Conservation (phyloP, 495 filamentous ascomycete genomes). For the Aspergillus panamensis region DNA sequence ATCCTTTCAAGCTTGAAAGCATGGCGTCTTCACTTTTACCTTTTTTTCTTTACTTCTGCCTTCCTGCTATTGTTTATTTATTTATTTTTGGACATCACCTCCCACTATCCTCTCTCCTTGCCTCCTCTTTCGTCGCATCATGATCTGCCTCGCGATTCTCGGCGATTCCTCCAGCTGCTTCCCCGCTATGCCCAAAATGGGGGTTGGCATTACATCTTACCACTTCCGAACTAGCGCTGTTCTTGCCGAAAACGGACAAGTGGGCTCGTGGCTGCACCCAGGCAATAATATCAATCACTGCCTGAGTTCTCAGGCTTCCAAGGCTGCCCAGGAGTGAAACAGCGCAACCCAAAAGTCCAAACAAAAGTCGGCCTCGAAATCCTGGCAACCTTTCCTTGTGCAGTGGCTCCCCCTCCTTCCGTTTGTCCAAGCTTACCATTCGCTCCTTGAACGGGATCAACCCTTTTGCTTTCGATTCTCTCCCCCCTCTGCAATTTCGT, state of each 20-base stretch:
- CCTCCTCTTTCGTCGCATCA: conserved; percentile 3
- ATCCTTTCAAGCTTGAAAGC: neutral
- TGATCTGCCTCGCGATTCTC: conserved; percentile 21
- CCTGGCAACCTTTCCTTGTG: neutral
- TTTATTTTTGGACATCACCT: neutral
- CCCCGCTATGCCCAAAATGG: conserved; percentile 22
- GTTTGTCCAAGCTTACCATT: conserved; percentile 15
- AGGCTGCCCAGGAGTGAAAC: neutral
- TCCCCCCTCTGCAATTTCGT: conserved; percentile 4
- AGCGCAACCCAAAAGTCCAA: neutral
- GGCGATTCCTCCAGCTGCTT: conserved; percentile 14
- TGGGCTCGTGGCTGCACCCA: conserved; percentile 7
- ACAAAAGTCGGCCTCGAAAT: conserved; percentile 7
- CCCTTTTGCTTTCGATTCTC: conserved; percentile 8
- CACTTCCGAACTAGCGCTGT: conserved; percentile 11
- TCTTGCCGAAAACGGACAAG: conserved; percentile 15
- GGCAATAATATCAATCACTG: conserved; percentile 13
- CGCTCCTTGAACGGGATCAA: conserved; percentile 19
- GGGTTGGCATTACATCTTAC: conserved; percentile 17
- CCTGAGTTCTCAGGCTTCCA: conserved; percentile 17
- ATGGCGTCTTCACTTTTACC: neutral
- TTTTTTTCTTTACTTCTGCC: neutral
- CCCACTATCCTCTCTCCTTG: neutral
- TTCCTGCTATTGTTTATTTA: too few species aligned
- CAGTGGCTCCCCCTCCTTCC: conserved; percentile 3